Base-by-base conservation (phyloP, 306 rosid species). In the Nissolia schottii region DNA sequence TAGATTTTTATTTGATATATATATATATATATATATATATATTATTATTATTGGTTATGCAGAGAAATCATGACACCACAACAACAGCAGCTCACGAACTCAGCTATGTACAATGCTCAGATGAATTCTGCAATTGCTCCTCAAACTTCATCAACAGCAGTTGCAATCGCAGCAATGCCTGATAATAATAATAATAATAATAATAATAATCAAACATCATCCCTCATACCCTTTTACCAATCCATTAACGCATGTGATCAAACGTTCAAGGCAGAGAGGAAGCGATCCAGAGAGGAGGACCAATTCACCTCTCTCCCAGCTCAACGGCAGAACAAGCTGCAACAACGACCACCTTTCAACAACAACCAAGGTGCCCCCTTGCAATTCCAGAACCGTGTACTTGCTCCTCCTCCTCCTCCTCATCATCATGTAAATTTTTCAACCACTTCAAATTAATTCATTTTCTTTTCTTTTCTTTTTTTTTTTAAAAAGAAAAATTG, bases 191-290 rank as follows among this genome's bases (percentile, higher is more conserved):
- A n/a, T n/a, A n/a, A n/a, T n/a, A n/a, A n/a, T n/a, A n/a, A n/a
- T n/a, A n/a, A n/a, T n/a, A 90, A 45, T 22, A 45, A 45, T 45
- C 51, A 45, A 15, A 19, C 85, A 58, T 68, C 73, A 18, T 55
- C 75, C n/a, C n/a, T n/a, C 0, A 46, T 80, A n/a, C 73, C 81
- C 0, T 72, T 72, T n/a, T n/a, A n/a, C 8, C 71, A n/a, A 87
- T 8, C 92, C 79, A 34, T 85, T 89, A 1, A 43, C n/a, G n/a
- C 76, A 1, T 67, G 85, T 48, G 88, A 85, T 78, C 81, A n/a
- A n/a, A n/a, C 80, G 28, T 89, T 84, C 63, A 82, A 78, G 23
- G 79, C 89, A 13, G 97, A 88, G 2, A 62, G 80, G 73, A 70
- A 73, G 59, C 77, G 87, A 11, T 77, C 77, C 0, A 81, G 85